phyloP scores from a whole-genome alignment of 2,329 filamentous ascomycete species.

The Colletotrichum cordylinicola region DNA sequence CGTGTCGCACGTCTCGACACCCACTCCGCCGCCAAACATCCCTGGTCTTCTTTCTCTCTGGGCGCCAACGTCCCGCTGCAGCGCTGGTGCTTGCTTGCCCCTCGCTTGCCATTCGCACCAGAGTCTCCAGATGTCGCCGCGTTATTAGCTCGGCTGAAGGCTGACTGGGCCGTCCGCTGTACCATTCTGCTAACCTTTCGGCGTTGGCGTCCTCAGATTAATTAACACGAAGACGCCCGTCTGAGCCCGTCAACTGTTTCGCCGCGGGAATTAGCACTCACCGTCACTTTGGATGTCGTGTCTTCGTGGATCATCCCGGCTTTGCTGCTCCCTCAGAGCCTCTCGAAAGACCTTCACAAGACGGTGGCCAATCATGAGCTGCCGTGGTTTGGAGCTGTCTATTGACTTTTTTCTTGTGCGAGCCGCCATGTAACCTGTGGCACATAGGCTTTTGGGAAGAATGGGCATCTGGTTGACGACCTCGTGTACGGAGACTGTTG shows the following conservation, averaged over 20 bases:
- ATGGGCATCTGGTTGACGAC: neutral
- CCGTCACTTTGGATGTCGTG: constrained; percentile 2
- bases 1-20: constrained; percentile 24
- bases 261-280: neutral
- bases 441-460: neutral
- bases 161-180: neutral
- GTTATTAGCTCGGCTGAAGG: neutral
- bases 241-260: neutral
- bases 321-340: neutral
- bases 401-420: constrained; percentile 6
- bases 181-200: neutral
- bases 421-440: constrained; percentile 12
- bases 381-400: neutral
- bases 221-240: constrained; percentile 4
- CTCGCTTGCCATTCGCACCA: neutral
- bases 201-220: constrained; percentile 11
- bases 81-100: neutral
- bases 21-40: constrained; percentile 9
- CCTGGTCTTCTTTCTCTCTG: constrained; percentile 5
- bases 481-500: neutral
- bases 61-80: constrained; percentile 2
- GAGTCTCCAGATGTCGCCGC: neutral
- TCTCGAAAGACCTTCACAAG: neutral
- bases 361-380: neutral
- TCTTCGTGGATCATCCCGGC: constrained; percentile 16